Base-by-base conservation (phyloP, 1,139 yeast species). In the Suhomyces coccinellae region DNA sequence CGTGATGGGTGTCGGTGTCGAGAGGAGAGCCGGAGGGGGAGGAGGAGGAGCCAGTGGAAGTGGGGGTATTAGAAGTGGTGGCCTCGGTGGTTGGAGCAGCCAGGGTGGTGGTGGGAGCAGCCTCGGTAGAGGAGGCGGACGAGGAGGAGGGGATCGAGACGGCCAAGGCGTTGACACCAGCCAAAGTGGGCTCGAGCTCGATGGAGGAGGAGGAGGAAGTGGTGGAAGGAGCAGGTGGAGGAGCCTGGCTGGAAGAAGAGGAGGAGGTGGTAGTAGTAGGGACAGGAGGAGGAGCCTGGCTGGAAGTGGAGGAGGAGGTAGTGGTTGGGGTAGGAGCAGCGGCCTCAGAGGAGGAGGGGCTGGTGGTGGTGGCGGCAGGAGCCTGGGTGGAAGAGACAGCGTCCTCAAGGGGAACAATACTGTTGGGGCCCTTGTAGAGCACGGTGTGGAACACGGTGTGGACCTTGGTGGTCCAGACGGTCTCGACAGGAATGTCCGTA, bases 1-100 rank as follows among this genome's bases (percentile, higher is more conserved):
- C 87, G 24, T 68, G 50, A 61, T 54, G 52, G 40, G 58, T 40
- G 54, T 41, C 41, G 24, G 24, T 20, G 24, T 20, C 24, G 24
- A 20, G 24, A 20, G 24, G 24, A 6, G 24, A 20, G 24, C 55
- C 56, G n/a, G 58, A 34, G 17, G 51, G 41, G 9, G 59, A 28
- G 10, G 59, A 37, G 17, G 60, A 20, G 22, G 59, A 35, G n/a
- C 64, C 35, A 8, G 59, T 30, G 4, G 58, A 45, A 12, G 57
- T 38, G 15, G 61, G 32, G 8, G 62, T 20, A 33, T 65, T 48
- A 33, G 67, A 41, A 16, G 67, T 11, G 9, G 62, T 17, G 11
- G 58, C 20, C 36, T 50, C 45, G 27, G 44, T 17, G 20, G 20
- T 30, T 14, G 65, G 45, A n/a, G 55, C 54, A 36, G 41, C 36